These are phyloP conservation scores for Fraxinus paxiana DNA, from an alignment of 305 asterid species.

Conservation along the genomic window DNA sequence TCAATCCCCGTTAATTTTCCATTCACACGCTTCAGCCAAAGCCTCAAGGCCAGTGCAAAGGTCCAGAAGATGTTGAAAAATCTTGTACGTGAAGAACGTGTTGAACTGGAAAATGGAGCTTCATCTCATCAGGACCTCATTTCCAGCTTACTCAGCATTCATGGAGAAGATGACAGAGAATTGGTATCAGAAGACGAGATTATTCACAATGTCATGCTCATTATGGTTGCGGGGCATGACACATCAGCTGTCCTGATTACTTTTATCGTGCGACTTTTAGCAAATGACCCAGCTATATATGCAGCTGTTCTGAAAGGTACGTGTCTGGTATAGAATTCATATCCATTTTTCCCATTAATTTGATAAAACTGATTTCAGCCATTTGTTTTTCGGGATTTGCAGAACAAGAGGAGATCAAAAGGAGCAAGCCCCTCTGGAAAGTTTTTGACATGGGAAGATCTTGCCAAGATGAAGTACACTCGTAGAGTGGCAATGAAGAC, in stretches of 20 bases:
- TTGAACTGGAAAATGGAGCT: slow-evolving; percentile 45
- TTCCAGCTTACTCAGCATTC: slow-evolving; percentile 58
- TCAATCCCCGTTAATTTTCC: slow-evolving; percentile 60
- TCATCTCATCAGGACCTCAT: slow-evolving; percentile 58
- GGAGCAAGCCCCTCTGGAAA: slow-evolving; percentile 36
- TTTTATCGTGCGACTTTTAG: slow-evolving; percentile 47
- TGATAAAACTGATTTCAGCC: background rate
- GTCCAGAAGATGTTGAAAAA: slow-evolving; percentile 44
- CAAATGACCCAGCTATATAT: slow-evolving; percentile 37
- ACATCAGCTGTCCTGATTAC: slow-evolving; percentile 61
- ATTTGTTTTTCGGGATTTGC: slow-evolving; percentile 4
- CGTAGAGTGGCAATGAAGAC: slow-evolving; percentile 78
- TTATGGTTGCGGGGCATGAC: slow-evolving; percentile 69
- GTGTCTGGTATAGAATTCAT: background rate
- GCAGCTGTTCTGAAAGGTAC: slow-evolving; percentile 58
- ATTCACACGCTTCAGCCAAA: slow-evolving; percentile 54
- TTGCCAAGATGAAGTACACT: slow-evolving; percentile 63
- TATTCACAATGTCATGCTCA: slow-evolving; percentile 51
- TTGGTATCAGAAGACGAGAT: slow-evolving; percentile 59
- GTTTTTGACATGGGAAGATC: slow-evolving; percentile 63
- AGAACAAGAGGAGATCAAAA: slow-evolving; percentile 67
- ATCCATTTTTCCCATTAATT: background rate
- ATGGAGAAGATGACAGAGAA: slow-evolving; percentile 32
- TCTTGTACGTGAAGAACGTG: slow-evolving; percentile 46
- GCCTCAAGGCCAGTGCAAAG: slow-evolving; percentile 57